Base-by-base conservation (phyloP, 306 rosid species). In the Hippophae tibetana region DNA sequence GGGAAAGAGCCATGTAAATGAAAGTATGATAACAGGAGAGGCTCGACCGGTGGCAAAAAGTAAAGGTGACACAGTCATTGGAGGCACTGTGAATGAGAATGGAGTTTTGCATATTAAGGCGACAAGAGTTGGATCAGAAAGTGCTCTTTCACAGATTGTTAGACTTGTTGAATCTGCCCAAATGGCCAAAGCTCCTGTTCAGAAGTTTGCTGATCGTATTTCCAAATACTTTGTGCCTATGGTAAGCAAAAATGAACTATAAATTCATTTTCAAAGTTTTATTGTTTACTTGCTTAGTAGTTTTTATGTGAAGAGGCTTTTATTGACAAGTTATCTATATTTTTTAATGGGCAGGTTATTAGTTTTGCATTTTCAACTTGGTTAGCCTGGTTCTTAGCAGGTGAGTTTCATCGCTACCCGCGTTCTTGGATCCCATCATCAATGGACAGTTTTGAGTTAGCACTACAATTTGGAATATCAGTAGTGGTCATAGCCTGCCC, bases 401-500 rank as follows among this genome's bases (percentile, higher is more conserved):
- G 97, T 56, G 70, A 74, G 78, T 79, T 79, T 54, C 76, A 83
- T 9, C 62, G 74, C 52, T 89, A 85, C 56, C 90, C 95, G 13
- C 75, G 38, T 54, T 85, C 95, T 18, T 86, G 97, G 95, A 74
- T 89, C 52, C 95, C 95, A 41, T 31, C 84, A 13, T 81, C 92
- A 7, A 78, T 81, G 75, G 82, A 77, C 55, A 76, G 86, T 67
- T 86, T 83, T 56, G 97, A 89, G 82, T 87, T 89, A 57, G 89
- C 97, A 26, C 92, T 89, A 47, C 92, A 89, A 71, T 89, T 89
- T 63, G 97, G 95, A 41, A 89, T 89, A 11, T 83, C 95, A 2
- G 92, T 85, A n/a, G 84, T 89, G 89, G 97, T 89, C 69, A 89
- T 86, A 67, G 97, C 97, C 10, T 89, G 97, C 66, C 97, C 97